Conservation (phyloP, 371 early-diverging fungal genomes). For the Rhizopus sp. region DNA sequence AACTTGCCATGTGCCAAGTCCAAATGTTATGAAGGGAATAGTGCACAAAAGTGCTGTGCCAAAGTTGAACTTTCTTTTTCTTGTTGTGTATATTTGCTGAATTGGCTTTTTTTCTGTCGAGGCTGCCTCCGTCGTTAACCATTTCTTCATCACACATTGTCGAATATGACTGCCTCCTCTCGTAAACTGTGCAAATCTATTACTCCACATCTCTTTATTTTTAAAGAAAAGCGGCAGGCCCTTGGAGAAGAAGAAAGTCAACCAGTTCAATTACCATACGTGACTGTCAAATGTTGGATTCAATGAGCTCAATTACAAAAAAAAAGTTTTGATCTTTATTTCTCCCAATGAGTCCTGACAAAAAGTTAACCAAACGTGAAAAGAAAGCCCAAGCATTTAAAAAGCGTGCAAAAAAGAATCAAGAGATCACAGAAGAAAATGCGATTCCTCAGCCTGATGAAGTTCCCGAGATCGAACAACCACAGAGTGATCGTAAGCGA, state of each 20-base stretch:
- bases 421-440: slow-evolving; percentile 37
- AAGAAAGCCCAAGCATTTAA: slow-evolving; percentile 66
- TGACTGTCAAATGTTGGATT: neutral
- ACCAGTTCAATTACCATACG: too few relatives aligned
- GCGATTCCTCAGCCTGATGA: slow-evolving; percentile 53
- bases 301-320: neutral
- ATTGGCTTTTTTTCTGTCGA: slow-evolving; percentile 2
- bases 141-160: neutral
- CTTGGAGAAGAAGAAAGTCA: too few relatives aligned
- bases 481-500: slow-evolving; percentile 21
- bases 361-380: slow-evolving; percentile 70
- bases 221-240: neutral
- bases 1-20: slow-evolving; percentile 91
- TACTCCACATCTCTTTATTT: neutral
- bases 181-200: neutral
- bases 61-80: slow-evolving; percentile 34
- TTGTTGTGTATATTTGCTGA: slow-evolving; percentile 25
- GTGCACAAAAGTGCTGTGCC: slow-evolving; percentile 52
- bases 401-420: slow-evolving; percentile 55
- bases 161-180: neutral
- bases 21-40: slow-evolving; percentile 81
- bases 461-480: neutral
- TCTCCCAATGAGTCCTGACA: slow-evolving; percentile 28
- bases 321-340: slow-evolving; percentile 16
- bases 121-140: slow-evolving; percentile 4